A percentile compares a stretch with the other conserved stretches of the same genome.
These are phyloP conservation scores for Setomelanomma holmii DNA, from an alignment of 2,329 filamentous ascomycete genomes.

Conservation along the genomic window DNA sequence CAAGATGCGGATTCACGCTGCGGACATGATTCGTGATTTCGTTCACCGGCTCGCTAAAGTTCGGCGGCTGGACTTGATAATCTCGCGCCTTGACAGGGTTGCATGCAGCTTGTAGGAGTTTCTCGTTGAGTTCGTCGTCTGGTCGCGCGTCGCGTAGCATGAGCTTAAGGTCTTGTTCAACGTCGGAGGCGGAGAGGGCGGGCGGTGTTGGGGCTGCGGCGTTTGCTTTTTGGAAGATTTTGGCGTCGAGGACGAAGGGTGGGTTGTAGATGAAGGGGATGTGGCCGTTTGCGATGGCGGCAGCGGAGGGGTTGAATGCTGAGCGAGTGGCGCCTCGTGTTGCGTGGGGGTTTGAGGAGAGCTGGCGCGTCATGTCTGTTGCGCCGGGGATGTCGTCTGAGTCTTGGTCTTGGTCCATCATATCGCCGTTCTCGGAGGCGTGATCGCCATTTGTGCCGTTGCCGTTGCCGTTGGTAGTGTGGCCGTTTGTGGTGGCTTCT, in stretches of 20 bases:
- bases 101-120: conserved; percentile 45
- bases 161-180: conserved; percentile 58
- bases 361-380: conserved; percentile 67
- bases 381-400: conserved; percentile 52
- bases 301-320: conserved; percentile 60
- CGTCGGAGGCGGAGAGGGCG: conserved; percentile 51
- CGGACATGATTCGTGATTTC: conserved; percentile 44
- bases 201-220: conserved; percentile 57
- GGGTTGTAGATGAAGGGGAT: conserved; percentile 52
- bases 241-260: conserved; percentile 54
- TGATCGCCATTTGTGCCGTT: conserved; percentile 48
- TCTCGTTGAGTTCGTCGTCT: conserved; percentile 49
- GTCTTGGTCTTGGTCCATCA: conserved; percentile 49
- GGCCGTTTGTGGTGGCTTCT: conserved; percentile 40
- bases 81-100: conserved; percentile 42
- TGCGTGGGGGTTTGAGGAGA: conserved; percentile 65
- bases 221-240: conserved; percentile 56
- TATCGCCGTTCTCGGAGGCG: conserved; percentile 43
- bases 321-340: conserved; percentile 60
- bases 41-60: conserved; percentile 36
- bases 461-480: conserved; percentile 38
- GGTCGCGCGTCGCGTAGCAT: conserved; percentile 51
- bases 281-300: conserved; percentile 51
- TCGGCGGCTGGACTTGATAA: conserved; percentile 45
- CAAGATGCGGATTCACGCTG: conserved; percentile 40